Evolutionary conservation across 2,329 filamentous ascomycete species (phyloP).

Genomic region (Aspergillus tanneri): DNA sequence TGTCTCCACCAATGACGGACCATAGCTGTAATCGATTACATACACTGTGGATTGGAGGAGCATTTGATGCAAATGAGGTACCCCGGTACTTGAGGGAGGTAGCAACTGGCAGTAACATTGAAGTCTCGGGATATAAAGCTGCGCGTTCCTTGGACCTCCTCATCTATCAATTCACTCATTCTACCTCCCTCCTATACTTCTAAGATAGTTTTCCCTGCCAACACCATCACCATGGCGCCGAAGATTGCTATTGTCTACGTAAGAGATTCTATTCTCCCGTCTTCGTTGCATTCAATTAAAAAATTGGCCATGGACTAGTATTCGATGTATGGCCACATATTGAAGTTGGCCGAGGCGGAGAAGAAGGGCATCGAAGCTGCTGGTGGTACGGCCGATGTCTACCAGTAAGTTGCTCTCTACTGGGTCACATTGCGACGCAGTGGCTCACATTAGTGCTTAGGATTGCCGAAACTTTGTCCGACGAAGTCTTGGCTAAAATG

Average conservation of each 20-base stretch:
- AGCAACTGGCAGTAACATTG: too few species aligned
- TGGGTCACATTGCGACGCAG: not conserved
- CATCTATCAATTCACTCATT: not conserved
- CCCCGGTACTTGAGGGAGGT: too few species aligned
- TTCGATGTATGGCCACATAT: conserved; percentile 91
- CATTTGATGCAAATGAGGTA: too few species aligned
- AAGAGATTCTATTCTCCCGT: conserved; percentile 41
- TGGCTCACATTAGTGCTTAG: conserved; percentile 40
- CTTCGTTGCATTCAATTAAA: not conserved
- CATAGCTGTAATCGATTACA: too few species aligned
- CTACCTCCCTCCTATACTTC: not conserved
- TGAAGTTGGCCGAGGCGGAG: conserved; percentile 81
- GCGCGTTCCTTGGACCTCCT: too few species aligned
- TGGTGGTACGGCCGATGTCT: conserved; percentile 78
- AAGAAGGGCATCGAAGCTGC: conserved; percentile 85
- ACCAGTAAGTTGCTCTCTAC: conserved; percentile 59
- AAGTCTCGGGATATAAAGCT: too few species aligned
- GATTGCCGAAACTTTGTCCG: conserved; percentile 78
- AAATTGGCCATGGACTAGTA: conserved; percentile 56
- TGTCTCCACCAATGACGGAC: not conserved
- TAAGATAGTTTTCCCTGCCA: conserved; percentile 2
- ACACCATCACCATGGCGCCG: conserved; percentile 68
- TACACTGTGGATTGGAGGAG: not conserved
- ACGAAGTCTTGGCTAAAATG: conserved; percentile 88
- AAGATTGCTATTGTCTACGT: conserved; percentile 90